Evolutionary conservation across 192 early-diverging fungal species (phyloP), one percentile per base, ranked within the genome.

Genomic region (Backusella sp.): DNA sequence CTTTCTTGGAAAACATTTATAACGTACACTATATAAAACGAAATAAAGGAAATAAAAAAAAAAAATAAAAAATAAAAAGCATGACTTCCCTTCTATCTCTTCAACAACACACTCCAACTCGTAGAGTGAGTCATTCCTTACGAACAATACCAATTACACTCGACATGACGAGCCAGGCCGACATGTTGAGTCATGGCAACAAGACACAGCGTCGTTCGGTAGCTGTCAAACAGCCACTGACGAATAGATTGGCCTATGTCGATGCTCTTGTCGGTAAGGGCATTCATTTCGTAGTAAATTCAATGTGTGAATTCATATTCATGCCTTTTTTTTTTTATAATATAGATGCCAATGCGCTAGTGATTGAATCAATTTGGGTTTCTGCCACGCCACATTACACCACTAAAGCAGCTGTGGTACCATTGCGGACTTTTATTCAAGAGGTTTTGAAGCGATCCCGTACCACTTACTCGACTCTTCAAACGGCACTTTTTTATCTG

Each of bases 401-500:
- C 42, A 80, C 81, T 32, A 82, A 79, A 59, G 72, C 83, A 35
- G 79, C 80, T 44, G 82, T 82, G 21, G 72, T 86, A 32, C 90
- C 92, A 39, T 76, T 92, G 30, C 83, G 86, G 8, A 76, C 82
- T 28, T 92, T 94, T 70, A 89, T 94, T 73, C 88, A 90, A 73
- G 89, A 93, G 76, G 88, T 92, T 6, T 76, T 94, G 7, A 88
- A 90, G 65, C 88, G 93, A 67, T 92, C 91, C 15, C 80, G 88
- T 37, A 90, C 90, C 19, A 91, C 91, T 21, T 94, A 90, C 79
- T 90, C 90, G 12, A 93, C 92, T 8, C 85, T 94, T 72, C 92
- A 94, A 76, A 89, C 91, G 35, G 90, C 93, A 15, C 83, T 94
- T 4, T 88, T 92, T 42, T 93, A 92, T 80, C 81, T 93, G n/a